Evolutionary conservation across 2,329 filamentous ascomycete species (phyloP).

Genomic region (Stachybotrys chlorohalonatus): DNA sequence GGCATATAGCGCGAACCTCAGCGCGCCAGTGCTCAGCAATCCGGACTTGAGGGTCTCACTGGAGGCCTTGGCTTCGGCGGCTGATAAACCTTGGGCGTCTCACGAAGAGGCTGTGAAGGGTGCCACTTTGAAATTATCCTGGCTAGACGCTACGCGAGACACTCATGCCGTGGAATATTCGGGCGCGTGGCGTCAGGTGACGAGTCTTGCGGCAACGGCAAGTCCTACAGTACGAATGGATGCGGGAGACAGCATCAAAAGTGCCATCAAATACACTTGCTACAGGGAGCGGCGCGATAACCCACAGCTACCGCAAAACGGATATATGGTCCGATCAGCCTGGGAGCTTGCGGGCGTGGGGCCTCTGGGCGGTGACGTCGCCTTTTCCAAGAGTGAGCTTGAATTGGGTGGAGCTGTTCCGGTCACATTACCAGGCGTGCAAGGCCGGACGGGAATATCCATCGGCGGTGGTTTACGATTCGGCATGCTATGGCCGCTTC

Average conservation of each 20-base stretch:
- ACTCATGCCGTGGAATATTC: constrained; percentile 74
- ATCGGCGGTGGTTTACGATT: constrained; percentile 74
- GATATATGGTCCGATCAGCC: constrained; percentile 69
- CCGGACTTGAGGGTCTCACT: constrained; percentile 72
- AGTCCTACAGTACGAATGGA: constrained; percentile 76
- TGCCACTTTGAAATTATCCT: constrained; percentile 66
- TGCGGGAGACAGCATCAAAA: constrained; percentile 87
- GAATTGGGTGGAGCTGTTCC: constrained; percentile 72
- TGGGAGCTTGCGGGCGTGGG: constrained; percentile 85
- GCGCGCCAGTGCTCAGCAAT: constrained; percentile 74
- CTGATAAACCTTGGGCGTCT: constrained; percentile 84
- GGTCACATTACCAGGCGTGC: constrained; percentile 59
- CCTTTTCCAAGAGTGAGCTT: constrained; percentile 88
- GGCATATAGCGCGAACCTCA: constrained; percentile 79
- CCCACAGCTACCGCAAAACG: constrained; percentile 71
- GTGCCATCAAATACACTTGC: constrained; percentile 73
- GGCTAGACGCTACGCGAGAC: constrained; percentile 56
- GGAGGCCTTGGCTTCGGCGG: constrained; percentile 74
- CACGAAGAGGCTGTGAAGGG: constrained; percentile 86
- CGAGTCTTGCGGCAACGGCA: constrained; percentile 63
- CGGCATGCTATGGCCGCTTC: constrained; percentile 75
- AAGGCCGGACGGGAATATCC: constrained; percentile 66
- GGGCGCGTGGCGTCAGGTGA: constrained; percentile 81
- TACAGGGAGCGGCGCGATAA: constrained; percentile 74
- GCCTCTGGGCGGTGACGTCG: constrained; percentile 75